Evolutionary conservation across 352 stramenopile genomes (phyloP), one percentile per base, ranked within the genome.

Genomic region (Phytophthora pini): DNA sequence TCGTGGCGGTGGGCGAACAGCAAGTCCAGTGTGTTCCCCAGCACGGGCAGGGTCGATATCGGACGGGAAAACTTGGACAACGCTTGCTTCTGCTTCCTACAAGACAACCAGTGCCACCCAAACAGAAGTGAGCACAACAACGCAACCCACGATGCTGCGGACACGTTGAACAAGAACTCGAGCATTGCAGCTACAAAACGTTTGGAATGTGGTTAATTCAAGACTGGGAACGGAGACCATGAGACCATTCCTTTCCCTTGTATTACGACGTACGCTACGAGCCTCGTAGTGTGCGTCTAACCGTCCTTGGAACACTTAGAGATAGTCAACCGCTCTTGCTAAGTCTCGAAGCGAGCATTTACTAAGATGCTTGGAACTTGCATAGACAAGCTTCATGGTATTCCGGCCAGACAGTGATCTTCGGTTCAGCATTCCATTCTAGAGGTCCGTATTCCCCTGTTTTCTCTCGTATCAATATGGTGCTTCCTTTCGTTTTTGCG

Each of bases 21-120:
- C 54, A 88, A 46, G 55, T 87, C 65, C n/a, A 84, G 41, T 26
- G 74, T 86, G 56, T 84, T 85, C 44, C 78, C 74, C 2, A 89
- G 24, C 26, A 86, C 22, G 0, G 80, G 78, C 5, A 88, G 63
- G 15, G 76, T 84, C 8, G 64, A 77, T 17, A 13, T 10, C 29
- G 79, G 76, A 5, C 74, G 72, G 10, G 71, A 50, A 11, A 85
- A 65, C 15, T 54, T 45, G 7, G 22, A 43, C 12, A 84, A 32
- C 2, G 68, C 70, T 41, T 63, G 68, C 5, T 56, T 7, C 41
- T 77, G 74, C 44, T 69, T 64, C 29, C 44, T 72, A 2, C 67
- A 70, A 27, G 52, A 44, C 36, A 72, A 11, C 26, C 68, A 52
- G 4, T 66, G 64, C 62, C 74, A 79, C 12, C 75, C 70, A 31